Evolutionary conservation across 1,284 basidiomycete species (phyloP).

Genomic region (Marasmius sp.): DNA sequence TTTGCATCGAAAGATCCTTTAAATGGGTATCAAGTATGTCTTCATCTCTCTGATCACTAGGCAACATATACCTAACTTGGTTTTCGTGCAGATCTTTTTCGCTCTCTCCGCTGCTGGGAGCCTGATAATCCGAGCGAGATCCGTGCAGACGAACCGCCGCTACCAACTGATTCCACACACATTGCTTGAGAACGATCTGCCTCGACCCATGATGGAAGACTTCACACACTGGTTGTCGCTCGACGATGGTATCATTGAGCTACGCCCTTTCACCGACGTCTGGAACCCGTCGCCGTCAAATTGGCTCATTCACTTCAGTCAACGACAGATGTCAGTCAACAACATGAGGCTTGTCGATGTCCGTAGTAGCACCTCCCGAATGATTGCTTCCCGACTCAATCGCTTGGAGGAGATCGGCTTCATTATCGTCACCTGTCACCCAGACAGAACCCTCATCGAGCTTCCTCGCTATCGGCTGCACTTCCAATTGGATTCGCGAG

Average conservation of each 20-base stretch:
- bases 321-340: not conserved
- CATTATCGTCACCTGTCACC: conserved; percentile 23
- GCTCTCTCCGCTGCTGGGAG: conserved; percentile 16
- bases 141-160: conserved; percentile 1
- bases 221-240: conserved; percentile 42
- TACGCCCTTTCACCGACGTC: conserved; percentile 29
- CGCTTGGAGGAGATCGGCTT: conserved; percentile 31
- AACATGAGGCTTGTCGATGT: conserved; percentile 13
- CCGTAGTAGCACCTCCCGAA: conserved; percentile 29
- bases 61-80: not conserved
- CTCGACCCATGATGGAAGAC: conserved; percentile 29
- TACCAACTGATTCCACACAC: conserved; percentile 37
- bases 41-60: not conserved
- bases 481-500: conserved; percentile 29
- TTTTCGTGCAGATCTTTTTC: conserved; percentile 29
- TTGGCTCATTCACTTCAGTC: conserved; percentile 5
- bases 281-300: conserved; percentile 18
- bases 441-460: conserved; percentile 10
- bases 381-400: conserved; percentile 28
- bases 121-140: conserved; percentile 31
- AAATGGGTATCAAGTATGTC: not conserved
- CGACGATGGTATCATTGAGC: conserved; percentile 28
- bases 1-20: not conserved
- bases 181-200: conserved; percentile 37
- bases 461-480: conserved; percentile 37